Base-by-base conservation (phyloP, 2,329 filamentous ascomycete species). In the Phyllosticta paracitricarpa region DNA sequence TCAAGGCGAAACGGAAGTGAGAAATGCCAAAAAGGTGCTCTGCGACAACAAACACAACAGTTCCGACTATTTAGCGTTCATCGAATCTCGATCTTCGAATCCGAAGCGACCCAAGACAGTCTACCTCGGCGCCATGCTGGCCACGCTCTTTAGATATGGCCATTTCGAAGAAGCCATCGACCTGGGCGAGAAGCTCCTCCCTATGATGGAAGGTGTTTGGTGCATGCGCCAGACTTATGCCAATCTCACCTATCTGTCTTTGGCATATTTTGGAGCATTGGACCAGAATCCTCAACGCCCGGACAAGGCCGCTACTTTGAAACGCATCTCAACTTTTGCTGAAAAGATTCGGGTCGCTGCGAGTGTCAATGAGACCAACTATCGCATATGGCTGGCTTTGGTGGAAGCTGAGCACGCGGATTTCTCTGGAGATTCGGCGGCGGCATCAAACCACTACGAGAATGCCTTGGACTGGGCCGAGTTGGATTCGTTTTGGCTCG, bases 401-500 rank as follows among this genome's bases (percentile, higher is more conserved):
- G 77, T 93, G 0, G 81, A 84, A 60, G 89, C 87, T 1, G 86
- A 90, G 66, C 76, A 89, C 19, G 80, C 82, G 2, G 89, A 92
- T 66, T 76, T 89, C 61, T 75, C 77, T 4, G 74, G 74, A 7
- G 75, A 86, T 35, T 79, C 84, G 63, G 59, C 70, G 17, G 68
- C 69, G 3, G 84, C 87, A 7, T 78, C 91, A 35, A 76, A 76
- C 25, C 76, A 81, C 54, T 92, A 90, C 67, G 89, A 93, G 69
- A 79, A 83, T 64, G 84, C 86, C 6, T 74, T 91, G 62, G 88
- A 92, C 66, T 88, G 91, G 67, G 83, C 86, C 12, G 80, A 88
- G 22, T 79, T 88, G 61, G 81, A 89, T 66, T 79, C 80, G 53
- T 87, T 89, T 64, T 68, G 81, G 2, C 82, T 91, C 57, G 89